A percentile compares a stretch with the other conserved stretches of the same genome.
Evolutionary conservation across 306 rosid genomes (phyloP).

Genomic region (Quercus glauca): DNA sequence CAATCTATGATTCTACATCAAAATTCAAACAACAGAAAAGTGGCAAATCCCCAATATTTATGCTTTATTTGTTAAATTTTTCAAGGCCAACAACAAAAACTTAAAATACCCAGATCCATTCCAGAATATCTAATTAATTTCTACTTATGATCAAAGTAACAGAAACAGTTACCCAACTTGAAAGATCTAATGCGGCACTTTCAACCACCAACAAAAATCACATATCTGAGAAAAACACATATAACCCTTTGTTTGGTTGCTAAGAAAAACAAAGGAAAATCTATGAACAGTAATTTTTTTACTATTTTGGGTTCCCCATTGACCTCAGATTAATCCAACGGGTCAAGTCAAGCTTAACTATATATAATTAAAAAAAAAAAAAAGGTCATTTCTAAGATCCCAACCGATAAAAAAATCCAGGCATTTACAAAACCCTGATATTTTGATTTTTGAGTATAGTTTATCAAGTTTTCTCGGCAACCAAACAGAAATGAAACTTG

Average conservation of each 20-base stretch:
- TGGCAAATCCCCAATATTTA: not conserved
- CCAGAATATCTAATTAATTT: not conserved
- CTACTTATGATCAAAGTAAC: not conserved
- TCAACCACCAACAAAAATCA: not conserved
- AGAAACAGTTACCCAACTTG: not conserved
- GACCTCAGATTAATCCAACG: not conserved
- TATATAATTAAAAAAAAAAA: not conserved
- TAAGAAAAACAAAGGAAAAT: not conserved
- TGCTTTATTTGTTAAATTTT: not conserved
- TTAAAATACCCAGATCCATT: not conserved
- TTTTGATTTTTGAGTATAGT: not conserved
- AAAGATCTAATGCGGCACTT: not conserved
- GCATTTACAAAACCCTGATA: not conserved
- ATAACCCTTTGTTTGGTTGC: not conserved
- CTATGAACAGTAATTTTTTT: not conserved
- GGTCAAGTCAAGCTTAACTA: not conserved
- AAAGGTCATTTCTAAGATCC: not conserved
- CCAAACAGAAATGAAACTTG: not conserved
- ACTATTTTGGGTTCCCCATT: not conserved
- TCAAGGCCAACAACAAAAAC: not conserved
- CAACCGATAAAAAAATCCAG: not conserved
- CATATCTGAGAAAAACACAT: not conserved
- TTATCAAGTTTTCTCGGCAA: not conserved
- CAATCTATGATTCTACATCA: not conserved
- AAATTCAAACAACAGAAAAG: not conserved